Evolutionary conservation across 78 protist genomes (phyloP).

Genomic region (Thecamonas trahens): DNA sequence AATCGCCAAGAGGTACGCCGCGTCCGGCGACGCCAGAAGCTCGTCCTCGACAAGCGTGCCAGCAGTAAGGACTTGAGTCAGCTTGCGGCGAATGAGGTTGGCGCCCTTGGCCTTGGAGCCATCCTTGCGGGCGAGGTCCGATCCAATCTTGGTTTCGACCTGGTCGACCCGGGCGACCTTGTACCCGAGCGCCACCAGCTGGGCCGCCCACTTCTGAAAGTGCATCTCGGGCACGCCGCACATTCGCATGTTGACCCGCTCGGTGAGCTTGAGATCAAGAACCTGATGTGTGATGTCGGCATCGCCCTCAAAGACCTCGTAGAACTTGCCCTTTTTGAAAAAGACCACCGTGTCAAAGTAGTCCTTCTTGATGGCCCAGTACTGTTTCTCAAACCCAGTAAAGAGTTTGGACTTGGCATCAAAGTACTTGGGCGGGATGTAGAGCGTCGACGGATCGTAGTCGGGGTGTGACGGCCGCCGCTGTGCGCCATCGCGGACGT

Average conservation of each 20-base stretch:
- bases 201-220: conserved; percentile 59
- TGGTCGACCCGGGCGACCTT: conserved; percentile 75
- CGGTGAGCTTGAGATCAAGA: conserved; percentile 72
- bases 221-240: conserved; percentile 74
- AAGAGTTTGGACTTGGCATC: conserved; percentile 13
- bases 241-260: conserved; percentile 55
- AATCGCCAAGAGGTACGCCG: conserved; percentile 43
- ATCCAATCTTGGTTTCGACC: conserved; percentile 23
- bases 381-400: conserved; percentile 77
- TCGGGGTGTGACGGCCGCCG: conserved; percentile 28
- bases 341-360: conserved; percentile 73
- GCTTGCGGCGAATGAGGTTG: conserved; percentile 38
- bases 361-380: conserved; percentile 75
- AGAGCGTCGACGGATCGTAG: conserved; percentile 58
- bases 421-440: conserved; percentile 21
- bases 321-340: conserved; percentile 77
- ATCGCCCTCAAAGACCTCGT: conserved; percentile 85
- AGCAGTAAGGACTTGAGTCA: conserved; percentile 40
- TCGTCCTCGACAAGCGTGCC: conserved; percentile 57
- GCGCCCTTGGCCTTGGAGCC: conserved; percentile 16
- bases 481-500: conserved; percentile 32
- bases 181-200: conserved; percentile 48
- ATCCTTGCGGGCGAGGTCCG: not conserved
- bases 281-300: conserved; percentile 72
- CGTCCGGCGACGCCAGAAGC: conserved; percentile 9